phyloP scores from a whole-genome alignment of 2,329 filamentous ascomycete genomes.

The Gaeumannomyces tritici region DNA sequence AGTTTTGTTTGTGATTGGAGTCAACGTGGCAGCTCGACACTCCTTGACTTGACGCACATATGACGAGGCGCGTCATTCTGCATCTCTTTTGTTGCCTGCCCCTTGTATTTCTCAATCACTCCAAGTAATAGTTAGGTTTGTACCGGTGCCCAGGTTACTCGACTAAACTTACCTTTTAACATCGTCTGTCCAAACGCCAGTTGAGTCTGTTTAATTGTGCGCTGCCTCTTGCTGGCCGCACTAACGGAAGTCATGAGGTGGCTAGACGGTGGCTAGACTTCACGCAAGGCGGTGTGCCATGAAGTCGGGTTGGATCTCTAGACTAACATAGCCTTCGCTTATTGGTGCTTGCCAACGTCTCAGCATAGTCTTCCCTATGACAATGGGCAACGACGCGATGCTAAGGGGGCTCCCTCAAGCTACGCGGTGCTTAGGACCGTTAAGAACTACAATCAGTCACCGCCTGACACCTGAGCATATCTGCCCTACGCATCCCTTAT shows the following conservation, averaged over 20 bases:
- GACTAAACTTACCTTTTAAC: not conserved
- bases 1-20: too few relatives aligned
- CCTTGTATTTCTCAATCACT: too few relatives aligned
- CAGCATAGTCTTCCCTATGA: too few relatives aligned
- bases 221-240: too few relatives aligned
- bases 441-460: not conserved
- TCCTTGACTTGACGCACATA: too few relatives aligned
- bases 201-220: not conserved
- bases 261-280: not conserved
- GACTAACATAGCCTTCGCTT: not conserved
- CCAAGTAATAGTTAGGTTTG: too few relatives aligned
- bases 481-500: not conserved
- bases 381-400: not conserved
- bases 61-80: too few relatives aligned
- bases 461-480: not conserved
- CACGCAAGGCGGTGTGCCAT: not conserved
- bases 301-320: not conserved
- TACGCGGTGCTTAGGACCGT: not conserved
- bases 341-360: not conserved
- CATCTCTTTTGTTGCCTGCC: too few relatives aligned
- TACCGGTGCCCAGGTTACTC: too few relatives aligned
- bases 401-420: not conserved
- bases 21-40: too few relatives aligned
- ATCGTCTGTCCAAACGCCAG: not conserved
- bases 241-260: not conserved